These are phyloP conservation scores for Neurospora sp. DNA, from an alignment of 495 filamentous ascomycete genomes.

Conservation along the genomic window DNA sequence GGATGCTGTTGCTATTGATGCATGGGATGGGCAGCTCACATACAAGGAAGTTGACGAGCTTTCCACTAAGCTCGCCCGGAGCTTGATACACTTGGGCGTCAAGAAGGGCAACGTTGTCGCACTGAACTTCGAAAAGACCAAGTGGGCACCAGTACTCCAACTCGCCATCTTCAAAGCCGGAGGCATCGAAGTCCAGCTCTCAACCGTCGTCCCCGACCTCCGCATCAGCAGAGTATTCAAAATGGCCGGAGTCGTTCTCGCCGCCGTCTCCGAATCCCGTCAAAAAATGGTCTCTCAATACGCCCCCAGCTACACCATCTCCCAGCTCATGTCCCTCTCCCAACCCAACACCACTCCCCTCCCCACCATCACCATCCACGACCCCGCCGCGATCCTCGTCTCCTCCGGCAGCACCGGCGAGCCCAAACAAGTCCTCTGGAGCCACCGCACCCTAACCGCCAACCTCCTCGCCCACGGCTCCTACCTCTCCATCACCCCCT, in stretches of 20 bases:
- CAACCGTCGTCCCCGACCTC: conserved; percentile 38
- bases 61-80: conserved; percentile 25
- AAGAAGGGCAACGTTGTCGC: conserved; percentile 43
- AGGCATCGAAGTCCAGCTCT: conserved; percentile 45
- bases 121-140: conserved; percentile 46
- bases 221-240: conserved; percentile 16
- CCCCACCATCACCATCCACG: not conserved
- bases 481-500: conserved; percentile 26
- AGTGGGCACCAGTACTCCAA: conserved; percentile 44
- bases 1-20: conserved; percentile 34
- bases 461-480: conserved; percentile 23
- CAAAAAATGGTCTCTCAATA: not conserved
- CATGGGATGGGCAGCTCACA: conserved; percentile 39
- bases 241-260: not conserved
- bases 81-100: conserved; percentile 36
- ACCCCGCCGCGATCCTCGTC: conserved; percentile 40
- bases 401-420: conserved; percentile 15
- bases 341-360: not conserved
- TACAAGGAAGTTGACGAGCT: conserved; percentile 36
- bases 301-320: not conserved
- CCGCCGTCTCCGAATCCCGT: not conserved
- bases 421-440: conserved; percentile 38
- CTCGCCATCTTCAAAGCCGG: conserved; percentile 51
- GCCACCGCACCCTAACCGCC: conserved; percentile 36
- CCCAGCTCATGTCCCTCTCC: not conserved